phyloP scores from a whole-genome alignment of 139 green algal genomes.

The Coelastrella sp. region DNA sequence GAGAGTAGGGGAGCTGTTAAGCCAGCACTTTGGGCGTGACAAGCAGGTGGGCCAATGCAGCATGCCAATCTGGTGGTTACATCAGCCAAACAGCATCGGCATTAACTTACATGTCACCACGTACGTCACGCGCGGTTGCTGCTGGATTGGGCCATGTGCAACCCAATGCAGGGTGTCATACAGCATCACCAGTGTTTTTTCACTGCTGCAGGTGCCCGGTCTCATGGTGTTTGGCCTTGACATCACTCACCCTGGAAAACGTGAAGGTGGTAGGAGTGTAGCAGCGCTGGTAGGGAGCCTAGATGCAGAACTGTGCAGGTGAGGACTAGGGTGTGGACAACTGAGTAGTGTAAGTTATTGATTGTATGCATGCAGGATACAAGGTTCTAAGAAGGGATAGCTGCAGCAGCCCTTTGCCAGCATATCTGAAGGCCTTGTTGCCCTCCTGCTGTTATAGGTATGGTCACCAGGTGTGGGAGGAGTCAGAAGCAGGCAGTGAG shows the following conservation, averaged over 20 bases:
- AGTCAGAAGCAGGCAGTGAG: neutral
- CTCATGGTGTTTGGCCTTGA: conserved; percentile 79
- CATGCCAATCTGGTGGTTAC: too few relatives aligned
- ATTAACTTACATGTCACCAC: too few relatives aligned
- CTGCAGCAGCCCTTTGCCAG: too few relatives aligned
- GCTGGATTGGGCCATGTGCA: too few relatives aligned
- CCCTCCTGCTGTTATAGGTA: neutral
- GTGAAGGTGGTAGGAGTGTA: conserved; percentile 59
- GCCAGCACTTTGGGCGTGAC: neutral
- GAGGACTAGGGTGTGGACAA: too few relatives aligned
- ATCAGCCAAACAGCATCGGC: neutral
- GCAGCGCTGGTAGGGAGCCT: conserved; percentile 71
- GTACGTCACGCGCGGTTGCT: too few relatives aligned
- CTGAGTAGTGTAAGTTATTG: too few relatives aligned
- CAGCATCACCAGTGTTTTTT: neutral
- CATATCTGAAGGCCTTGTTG: too few relatives aligned
- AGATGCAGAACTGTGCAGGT: conserved; percentile 55
- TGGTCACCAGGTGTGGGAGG: neutral
- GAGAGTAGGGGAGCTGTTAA: neutral
- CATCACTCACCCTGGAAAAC: conserved; percentile 70
- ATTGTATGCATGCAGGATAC: too few relatives aligned
- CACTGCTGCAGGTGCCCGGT: conserved; percentile 22
- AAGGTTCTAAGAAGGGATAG: too few relatives aligned
- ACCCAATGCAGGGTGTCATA: too few relatives aligned
- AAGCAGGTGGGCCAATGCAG: neutral